Conservation (phyloP, 2,329 filamentous ascomycete genomes). For the Ceratocystis cacaofunesta region DNA sequence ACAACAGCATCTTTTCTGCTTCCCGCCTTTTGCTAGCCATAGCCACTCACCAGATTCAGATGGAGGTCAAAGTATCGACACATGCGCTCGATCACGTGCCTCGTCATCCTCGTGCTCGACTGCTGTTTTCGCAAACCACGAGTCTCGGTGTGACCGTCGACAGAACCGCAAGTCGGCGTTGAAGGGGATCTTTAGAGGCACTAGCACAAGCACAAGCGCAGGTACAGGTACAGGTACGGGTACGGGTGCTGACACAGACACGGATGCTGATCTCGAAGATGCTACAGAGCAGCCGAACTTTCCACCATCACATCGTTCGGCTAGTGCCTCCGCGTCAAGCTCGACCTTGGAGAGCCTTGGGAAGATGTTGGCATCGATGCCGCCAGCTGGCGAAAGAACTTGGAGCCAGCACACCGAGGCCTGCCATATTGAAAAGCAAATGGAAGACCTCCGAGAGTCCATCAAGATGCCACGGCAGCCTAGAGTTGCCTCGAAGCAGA, state of each 20-base stretch:
- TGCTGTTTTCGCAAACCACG: not conserved
- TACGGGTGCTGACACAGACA: not conserved
- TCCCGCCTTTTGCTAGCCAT: not conserved
- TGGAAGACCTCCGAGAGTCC: not conserved
- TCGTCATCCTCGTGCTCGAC: not conserved
- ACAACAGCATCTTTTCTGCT: not conserved
- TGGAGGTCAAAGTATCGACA: not conserved
- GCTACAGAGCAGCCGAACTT: not conserved
- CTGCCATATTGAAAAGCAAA: not conserved
- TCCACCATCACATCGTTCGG: not conserved
- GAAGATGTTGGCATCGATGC: not conserved
- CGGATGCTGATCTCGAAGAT: not conserved
- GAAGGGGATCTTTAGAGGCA: not conserved
- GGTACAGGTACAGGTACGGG: not conserved
- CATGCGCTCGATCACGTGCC: not conserved
- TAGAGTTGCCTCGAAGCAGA: not conserved
- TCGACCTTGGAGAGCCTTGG: not conserved
- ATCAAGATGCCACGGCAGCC: not conserved
- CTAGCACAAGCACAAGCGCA: not conserved
- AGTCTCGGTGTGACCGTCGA: not conserved
- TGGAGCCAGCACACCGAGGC: conserved; percentile 3
- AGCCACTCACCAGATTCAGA: not conserved
- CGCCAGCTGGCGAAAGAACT: not conserved
- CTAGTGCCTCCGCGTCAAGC: not conserved
- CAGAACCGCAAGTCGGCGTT: not conserved